Base-by-base conservation (phyloP, 371 early-diverging fungal genomes). In the Actinomortierella wolfii region DNA sequence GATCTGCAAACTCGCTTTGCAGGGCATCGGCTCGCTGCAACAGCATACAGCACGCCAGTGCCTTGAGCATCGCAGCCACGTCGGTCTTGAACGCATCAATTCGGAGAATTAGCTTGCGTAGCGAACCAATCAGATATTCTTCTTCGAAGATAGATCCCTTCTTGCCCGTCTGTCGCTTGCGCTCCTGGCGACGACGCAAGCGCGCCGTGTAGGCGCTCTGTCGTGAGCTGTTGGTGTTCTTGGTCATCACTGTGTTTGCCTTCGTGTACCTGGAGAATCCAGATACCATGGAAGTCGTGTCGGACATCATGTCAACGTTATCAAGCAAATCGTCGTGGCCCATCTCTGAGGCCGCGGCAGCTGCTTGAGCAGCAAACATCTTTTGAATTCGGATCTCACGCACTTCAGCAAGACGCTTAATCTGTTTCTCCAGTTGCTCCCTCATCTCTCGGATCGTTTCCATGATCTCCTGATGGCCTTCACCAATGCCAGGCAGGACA, bases 251-350 rank as follows among this genome's bases (percentile, higher is more conserved):
- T 11, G 90, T 82, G 28, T 85, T 80, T 7, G 86, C 86, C 14
- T 76, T 76, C 17, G 93, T 92, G 60, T 89, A 88, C 39, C 87
- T 85, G 51, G 92, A 91, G 67, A 92, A 90, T 51, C 89, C 88
- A 65, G 93, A 94, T 45, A 89, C 90, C 93, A 94, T 92, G 14
- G 94, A 92, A 1, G 94, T 91, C 1, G 96, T 94, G 62, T 95
- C 96, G 0, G 94, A 94, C 80, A 94, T 89, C 83, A 94, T 86
- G 62, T 97, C 97, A n/a, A 95, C 84, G 62, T 92, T 89, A 60
- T 94, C 94, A 24, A 88, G 59, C 29, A 82, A 60, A 45, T 85
- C 89, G 53, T 89, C 90, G 15, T 81, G 82, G 1, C 81, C 76
- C 58, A 81, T 54, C 42, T 76, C 79, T 40, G 59, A 64, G 3